Evolutionary conservation across 768 basidiomycete genomes (phyloP).

Genomic region (Tricholomella constricta): DNA sequence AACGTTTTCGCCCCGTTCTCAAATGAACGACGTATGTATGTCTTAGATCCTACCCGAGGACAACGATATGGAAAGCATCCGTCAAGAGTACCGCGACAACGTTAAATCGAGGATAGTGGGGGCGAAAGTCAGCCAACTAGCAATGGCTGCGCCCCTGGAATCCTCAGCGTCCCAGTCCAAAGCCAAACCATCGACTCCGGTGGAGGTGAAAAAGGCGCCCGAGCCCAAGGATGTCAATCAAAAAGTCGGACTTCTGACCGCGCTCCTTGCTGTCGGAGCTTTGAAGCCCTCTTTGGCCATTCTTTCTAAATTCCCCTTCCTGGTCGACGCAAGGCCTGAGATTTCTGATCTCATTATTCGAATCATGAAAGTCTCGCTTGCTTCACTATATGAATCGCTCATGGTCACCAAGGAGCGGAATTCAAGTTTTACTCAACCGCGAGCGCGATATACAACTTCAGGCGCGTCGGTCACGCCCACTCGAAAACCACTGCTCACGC

Average conservation of each 20-base stretch:
- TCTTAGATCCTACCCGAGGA: slow-evolving; percentile 74
- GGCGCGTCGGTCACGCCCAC: slow-evolving; percentile 53
- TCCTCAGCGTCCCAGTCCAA: slow-evolving; percentile 43
- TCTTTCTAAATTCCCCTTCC: slow-evolving; percentile 81
- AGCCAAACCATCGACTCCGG: slow-evolving; percentile 37
- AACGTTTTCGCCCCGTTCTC: not conserved
- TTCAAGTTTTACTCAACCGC: slow-evolving; percentile 62
- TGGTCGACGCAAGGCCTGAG: slow-evolving; percentile 78
- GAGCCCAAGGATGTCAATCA: slow-evolving; percentile 64
- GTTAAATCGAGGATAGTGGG: slow-evolving; percentile 66
- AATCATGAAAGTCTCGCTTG: slow-evolving; percentile 66
- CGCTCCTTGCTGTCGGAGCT: slow-evolving; percentile 86
- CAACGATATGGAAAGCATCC: slow-evolving; percentile 68
- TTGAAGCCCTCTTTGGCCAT: slow-evolving; percentile 76
- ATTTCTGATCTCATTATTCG: slow-evolving; percentile 88
- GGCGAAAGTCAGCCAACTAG: slow-evolving; percentile 74
- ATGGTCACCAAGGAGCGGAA: slow-evolving; percentile 61
- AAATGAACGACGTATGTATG: not conserved
- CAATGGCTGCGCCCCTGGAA: slow-evolving; percentile 84
- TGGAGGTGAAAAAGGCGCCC: slow-evolving; percentile 33
- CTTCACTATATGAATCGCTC: slow-evolving; percentile 61
- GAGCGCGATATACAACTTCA: slow-evolving; percentile 61
- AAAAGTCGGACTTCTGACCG: slow-evolving; percentile 73
- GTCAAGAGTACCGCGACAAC: slow-evolving; percentile 63
- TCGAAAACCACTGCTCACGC: slow-evolving; percentile 69